These are phyloP conservation scores for Hibiscus syriacus DNA, from an alignment of 345 rosid genomes.

Conservation along the genomic window DNA sequence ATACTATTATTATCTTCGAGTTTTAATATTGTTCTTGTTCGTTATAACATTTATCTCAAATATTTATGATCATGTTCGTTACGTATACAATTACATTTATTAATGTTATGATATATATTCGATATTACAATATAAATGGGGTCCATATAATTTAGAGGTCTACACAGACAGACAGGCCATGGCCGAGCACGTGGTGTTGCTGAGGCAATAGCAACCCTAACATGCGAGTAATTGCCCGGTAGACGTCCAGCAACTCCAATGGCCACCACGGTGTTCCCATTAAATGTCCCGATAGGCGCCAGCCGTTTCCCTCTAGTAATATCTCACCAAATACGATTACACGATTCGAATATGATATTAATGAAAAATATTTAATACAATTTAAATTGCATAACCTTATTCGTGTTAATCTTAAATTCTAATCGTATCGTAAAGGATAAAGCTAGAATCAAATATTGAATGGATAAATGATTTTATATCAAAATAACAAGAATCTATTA, in stretches of 20 bases:
- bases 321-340: background rate
- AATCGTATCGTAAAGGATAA: no score
- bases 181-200: conserved; percentile 33
- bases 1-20: background rate
- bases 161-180: conserved; percentile 24
- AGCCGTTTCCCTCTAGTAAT: background rate
- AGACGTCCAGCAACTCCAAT: conserved; percentile 36
- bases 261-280: conserved; percentile 18
- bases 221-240: conserved; percentile 26
- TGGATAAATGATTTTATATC: no score
- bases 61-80: no score
- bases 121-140: no score
- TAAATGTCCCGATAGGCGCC: background rate
- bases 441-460: no score
- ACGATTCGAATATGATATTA: no score
- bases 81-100: background rate
- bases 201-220: background rate
- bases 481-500: no score
- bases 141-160: conserved; percentile 7
- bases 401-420: no score
- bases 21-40: no score
- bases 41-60: no score
- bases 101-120: background rate
- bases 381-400: no score
- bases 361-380: no score